Conservation (phyloP, 2,329 filamentous ascomycete genomes). For the Cladosporium sp. region DNA sequence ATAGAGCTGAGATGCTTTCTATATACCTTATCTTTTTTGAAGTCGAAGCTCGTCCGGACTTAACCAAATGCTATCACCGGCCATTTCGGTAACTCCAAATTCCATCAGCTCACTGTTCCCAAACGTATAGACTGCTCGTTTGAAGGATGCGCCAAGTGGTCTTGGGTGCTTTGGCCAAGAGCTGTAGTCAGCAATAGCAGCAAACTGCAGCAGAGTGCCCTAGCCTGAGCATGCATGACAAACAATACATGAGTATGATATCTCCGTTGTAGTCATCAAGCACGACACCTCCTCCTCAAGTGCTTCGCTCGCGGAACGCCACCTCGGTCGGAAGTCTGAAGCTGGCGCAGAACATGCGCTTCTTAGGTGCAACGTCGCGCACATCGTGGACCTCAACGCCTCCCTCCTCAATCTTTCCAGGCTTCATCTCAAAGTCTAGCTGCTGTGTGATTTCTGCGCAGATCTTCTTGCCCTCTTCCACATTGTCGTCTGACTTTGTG, state of each 20-base stretch:
- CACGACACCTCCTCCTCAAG: neutral
- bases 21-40: neutral
- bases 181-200: neutral
- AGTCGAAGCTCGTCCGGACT: neutral
- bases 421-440: slow-evolving; percentile 60
- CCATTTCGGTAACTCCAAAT: neutral
- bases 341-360: slow-evolving; percentile 94
- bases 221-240: neutral
- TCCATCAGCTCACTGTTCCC: neutral
- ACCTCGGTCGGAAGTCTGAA: slow-evolving; percentile 83
- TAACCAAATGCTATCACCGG: neutral
- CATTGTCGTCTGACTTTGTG: slow-evolving; percentile 75
- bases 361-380: slow-evolving; percentile 85
- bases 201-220: neutral
- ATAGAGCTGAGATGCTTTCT: neutral
- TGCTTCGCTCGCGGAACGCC: slow-evolving; percentile 62
- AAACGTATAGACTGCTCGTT: neutral
- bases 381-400: slow-evolving; percentile 65
- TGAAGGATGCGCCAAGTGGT: slow-evolving; percentile 3
- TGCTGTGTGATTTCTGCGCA: slow-evolving; percentile 66
- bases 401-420: slow-evolving; percentile 55
- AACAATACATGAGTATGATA: neutral
- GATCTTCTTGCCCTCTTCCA: slow-evolving; percentile 60
- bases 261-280: neutral
- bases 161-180: neutral